phyloP scores from a whole-genome alignment of 2,329 filamentous ascomycete genomes.

The Fusarium pilosicola region DNA sequence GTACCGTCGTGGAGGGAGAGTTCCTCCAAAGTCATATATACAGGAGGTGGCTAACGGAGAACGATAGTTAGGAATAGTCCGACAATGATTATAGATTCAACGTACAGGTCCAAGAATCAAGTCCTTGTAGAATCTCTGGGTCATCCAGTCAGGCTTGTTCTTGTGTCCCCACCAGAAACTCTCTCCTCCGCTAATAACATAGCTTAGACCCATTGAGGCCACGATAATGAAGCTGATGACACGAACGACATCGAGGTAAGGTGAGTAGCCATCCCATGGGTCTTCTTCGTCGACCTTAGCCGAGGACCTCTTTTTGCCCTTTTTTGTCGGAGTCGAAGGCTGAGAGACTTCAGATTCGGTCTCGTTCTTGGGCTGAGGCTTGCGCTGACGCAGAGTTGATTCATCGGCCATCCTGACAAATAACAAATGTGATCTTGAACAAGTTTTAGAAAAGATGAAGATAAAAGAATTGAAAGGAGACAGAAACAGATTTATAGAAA shows the following conservation, averaged over 20 bases:
- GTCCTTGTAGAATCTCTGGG: slow-evolving; percentile 66
- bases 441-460: background rate
- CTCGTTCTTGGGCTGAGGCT: slow-evolving; percentile 45
- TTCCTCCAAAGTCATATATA: slow-evolving; percentile 78
- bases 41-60: slow-evolving; percentile 61
- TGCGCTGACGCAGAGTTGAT: slow-evolving; percentile 57
- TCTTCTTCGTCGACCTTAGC: slow-evolving; percentile 55
- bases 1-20: slow-evolving; percentile 81
- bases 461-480: background rate
- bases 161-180: slow-evolving; percentile 73
- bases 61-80: slow-evolving; percentile 1
- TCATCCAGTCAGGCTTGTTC: slow-evolving; percentile 71
- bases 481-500: slow-evolving; percentile 14
- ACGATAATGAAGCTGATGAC: slow-evolving; percentile 74
- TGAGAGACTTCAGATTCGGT: slow-evolving; percentile 30
- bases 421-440: background rate
- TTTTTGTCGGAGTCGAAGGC: slow-evolving; percentile 42
- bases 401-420: slow-evolving; percentile 51
- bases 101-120: slow-evolving; percentile 40
- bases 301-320: slow-evolving; percentile 34
- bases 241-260: slow-evolving; percentile 73
- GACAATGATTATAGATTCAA: slow-evolving; percentile 6
- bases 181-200: slow-evolving; percentile 77
- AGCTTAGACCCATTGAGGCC: slow-evolving; percentile 76
- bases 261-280: slow-evolving; percentile 59